Base-by-base conservation (phyloP, 1,284 basidiomycete genomes). In the Fomes fomentarius region DNA sequence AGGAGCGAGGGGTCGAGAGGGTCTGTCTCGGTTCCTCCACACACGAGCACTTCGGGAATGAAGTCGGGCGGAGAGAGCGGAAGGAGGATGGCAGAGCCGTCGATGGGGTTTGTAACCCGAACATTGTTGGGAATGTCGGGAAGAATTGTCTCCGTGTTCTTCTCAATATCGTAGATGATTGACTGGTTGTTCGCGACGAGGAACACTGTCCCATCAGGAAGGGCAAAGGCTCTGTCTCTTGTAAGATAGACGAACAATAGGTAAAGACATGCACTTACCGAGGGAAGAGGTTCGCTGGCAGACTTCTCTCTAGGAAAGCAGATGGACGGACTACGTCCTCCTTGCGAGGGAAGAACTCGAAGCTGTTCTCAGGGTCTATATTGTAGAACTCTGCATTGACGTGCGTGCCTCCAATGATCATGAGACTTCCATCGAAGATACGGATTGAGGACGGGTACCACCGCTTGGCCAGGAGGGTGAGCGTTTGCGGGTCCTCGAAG, bases 341-440 rank as follows among this genome's bases (percentile, higher is more conserved):
- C 57, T 73, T 75, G 4, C 81, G 76, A 0, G 90, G 90, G 76
- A 84, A 92, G 75, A 90, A 90, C 72, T 92, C 90, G 61, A 78
- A 73, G 25, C 72, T 77, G 61, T 81, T 82, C 50, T 71, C 87
- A 85, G 1, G 90, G 91, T 8, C 89, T 89, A 81, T 80, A 53
- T 76, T 76, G 58, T 82, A 79, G 15, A 54, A 59, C 1, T 72
- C 73, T 56, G 76, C 71, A 71, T 91, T 91, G 56, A 93, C 88
- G 68, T 87, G 92, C 22, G 89, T 90, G 43, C 91, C 89, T 68
- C 78, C 82, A 56, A 70, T 67, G 47, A 71, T 69, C 50, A 79
- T 74, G 12, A 75, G 63, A 42, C 71, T 68, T 17, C 79, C 77
- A 51, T 80, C 77, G 50, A 74, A 76, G 19, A 77, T 75, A 12